phyloP scores from a whole-genome alignment of 768 basidiomycete genomes.

The Lactarius tabidus region DNA sequence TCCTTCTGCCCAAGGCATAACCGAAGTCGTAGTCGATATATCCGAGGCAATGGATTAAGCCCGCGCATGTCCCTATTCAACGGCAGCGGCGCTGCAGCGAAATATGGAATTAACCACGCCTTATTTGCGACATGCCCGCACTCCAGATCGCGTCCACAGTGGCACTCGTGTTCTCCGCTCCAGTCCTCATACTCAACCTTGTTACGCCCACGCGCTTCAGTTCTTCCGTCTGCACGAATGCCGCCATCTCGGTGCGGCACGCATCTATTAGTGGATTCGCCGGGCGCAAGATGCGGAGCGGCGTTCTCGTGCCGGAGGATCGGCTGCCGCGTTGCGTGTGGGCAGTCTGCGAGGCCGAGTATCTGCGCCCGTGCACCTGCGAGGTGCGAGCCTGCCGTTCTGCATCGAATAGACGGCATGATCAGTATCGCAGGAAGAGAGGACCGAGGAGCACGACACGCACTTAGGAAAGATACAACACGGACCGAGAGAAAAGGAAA shows the following conservation, averaged over 20 bases:
- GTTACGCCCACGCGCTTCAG: slow-evolving; percentile 59
- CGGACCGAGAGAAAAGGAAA: slow-evolving; percentile 60
- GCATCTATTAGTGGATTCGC: slow-evolving; percentile 68
- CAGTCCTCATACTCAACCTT: too few species aligned
- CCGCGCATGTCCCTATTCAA: too few species aligned
- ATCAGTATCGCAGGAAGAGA: slow-evolving; percentile 40
- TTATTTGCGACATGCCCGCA: too few species aligned
- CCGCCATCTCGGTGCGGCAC: slow-evolving; percentile 93
- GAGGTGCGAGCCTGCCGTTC: slow-evolving; percentile 78
- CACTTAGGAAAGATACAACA: slow-evolving; percentile 70
- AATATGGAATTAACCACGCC: too few species aligned
- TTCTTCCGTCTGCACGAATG: slow-evolving; percentile 53
- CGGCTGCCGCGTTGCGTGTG: slow-evolving; percentile 73
- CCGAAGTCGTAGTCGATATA: too few species aligned
- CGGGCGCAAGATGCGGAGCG: slow-evolving; percentile 61
- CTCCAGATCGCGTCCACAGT: too few species aligned
- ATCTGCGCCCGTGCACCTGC: slow-evolving; percentile 68
- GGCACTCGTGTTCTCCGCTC: too few species aligned
- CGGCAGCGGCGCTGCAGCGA: too few species aligned
- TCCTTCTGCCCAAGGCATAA: too few species aligned
- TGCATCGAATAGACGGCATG: slow-evolving; percentile 31
- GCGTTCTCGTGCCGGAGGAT: slow-evolving; percentile 79
- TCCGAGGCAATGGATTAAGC: too few species aligned
- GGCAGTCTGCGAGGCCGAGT: slow-evolving; percentile 59
- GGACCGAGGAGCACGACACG: slow-evolving; percentile 18